These are phyloP conservation scores for Pogostemon cablin DNA, from an alignment of 257 asterid species.

Conservation along the genomic window DNA sequence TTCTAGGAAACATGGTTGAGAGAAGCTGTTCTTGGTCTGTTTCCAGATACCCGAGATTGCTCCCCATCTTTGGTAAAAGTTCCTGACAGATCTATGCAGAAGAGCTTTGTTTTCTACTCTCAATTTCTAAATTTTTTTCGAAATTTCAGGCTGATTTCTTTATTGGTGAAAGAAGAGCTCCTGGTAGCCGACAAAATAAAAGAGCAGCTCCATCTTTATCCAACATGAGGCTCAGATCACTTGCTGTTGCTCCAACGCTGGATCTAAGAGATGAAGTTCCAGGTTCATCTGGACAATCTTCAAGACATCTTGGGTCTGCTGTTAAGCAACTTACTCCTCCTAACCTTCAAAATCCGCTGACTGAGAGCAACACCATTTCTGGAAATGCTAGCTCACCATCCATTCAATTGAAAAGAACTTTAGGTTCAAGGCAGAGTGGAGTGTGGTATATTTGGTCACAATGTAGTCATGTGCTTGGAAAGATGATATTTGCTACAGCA, in stretches of 20 bases:
- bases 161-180: slow-evolving; percentile 66
- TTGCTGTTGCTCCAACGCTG: slow-evolving; percentile 48
- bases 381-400: slow-evolving; percentile 55
- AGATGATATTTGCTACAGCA: slow-evolving; percentile 60
- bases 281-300: slow-evolving; percentile 45
- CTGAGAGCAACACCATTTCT: slow-evolving; percentile 48
- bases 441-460: slow-evolving; percentile 64
- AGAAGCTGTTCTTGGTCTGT: slow-evolving; percentile 78
- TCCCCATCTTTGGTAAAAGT: slow-evolving; percentile 77
- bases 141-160: slow-evolving; percentile 70
- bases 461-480: slow-evolving; percentile 50
- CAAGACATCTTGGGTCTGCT: slow-evolving; percentile 75
- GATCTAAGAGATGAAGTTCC: slow-evolving; percentile 63
- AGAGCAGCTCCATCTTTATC: slow-evolving; percentile 57
- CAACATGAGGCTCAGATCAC: slow-evolving; percentile 60
- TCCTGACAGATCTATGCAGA: slow-evolving; percentile 21
- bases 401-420: slow-evolving; percentile 68
- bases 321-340: slow-evolving; percentile 83
- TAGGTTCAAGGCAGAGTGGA: slow-evolving; percentile 62
- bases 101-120: not conserved
- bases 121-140: slow-evolving; percentile 32
- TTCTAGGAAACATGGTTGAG: slow-evolving; percentile 88
- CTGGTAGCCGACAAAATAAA: slow-evolving; percentile 54
- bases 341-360: slow-evolving; percentile 59
- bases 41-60: slow-evolving; percentile 89